Evolutionary conservation across 1,284 basidiomycete species (phyloP), one percentile per base, ranked within the genome.

Genomic region (Neotropicomus parvogracilis): DNA sequence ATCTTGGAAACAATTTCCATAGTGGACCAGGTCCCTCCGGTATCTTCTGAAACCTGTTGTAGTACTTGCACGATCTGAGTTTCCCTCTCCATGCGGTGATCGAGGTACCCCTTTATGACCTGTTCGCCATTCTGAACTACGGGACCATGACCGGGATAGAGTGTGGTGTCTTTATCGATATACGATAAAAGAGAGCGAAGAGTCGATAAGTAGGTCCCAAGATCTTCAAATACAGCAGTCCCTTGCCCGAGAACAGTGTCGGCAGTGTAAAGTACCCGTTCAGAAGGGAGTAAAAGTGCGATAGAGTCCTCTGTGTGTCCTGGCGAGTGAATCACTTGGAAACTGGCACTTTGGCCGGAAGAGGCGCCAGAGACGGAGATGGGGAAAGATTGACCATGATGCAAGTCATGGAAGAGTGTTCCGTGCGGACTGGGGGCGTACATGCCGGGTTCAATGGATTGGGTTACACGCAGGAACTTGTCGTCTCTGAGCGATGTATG

Each of bases 201-300:
- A 52, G 83, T 85, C 4, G 70, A 54, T 45, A 95, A 70, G 62
- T 97, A 97, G 1, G 77, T 63, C 0, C 75, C 73, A 7, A 97
- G 79, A 61, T 97, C 89, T 58, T 91, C 88, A 62, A 98, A 97
- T 3, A 95, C 84, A 2, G 91, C 81, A 0, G 93, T 94, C 2
- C 94, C 93, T 55, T 93, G 83, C 0, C 95, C 95, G 19, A 98
- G 79, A 6, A 98, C 83, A 6, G 87, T 91, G 68, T 98, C 95
- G 1, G 88, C 91, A 0, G 92, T 95, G 70, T 95, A 89, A 20
- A 95, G 74, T 1, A 80, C 84, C 34, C 74, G 63, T 65, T 88
- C 80, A 52, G 76, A 68, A 35, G 78, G 74, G 43, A 90, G 70
- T 53, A 83, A 73, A 38, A 94, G 70, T 44, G 77, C 86, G 57